Percentiles rank a stretch among this genome's conserved stretches.
Evolutionary conservation across 2,329 filamentous ascomycete genomes (phyloP).

Genomic region (Fusarium sublunatum): DNA sequence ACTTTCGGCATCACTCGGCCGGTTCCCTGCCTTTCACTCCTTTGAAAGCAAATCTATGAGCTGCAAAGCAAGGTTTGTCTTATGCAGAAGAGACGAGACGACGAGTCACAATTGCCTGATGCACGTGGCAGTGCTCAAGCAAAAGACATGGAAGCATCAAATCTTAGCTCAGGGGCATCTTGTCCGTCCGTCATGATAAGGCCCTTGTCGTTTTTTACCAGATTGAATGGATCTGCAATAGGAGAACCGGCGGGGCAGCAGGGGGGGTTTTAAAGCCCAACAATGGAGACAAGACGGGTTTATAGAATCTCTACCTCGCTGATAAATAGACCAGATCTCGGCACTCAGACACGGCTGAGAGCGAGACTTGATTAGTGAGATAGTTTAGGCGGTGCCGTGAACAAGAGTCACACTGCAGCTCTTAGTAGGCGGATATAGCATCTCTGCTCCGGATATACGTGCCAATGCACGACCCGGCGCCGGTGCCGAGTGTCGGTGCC

Average conservation of each 20-base stretch:
- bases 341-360: conserved; percentile 29
- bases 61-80: not conserved
- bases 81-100: not conserved
- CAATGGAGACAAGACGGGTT: conserved; percentile 21
- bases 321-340: conserved; percentile 28
- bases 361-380: conserved; percentile 23
- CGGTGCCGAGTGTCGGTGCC: conserved; percentile 41
- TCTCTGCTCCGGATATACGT: conserved; percentile 27
- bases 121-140: not conserved
- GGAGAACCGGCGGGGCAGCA: conserved; percentile 21
- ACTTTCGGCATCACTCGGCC: conserved; percentile 33
- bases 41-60: too few relatives aligned
- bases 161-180: conserved; percentile 19
- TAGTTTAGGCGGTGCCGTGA: not conserved
- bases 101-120: not conserved
- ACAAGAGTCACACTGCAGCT: conserved; percentile 11
- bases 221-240: conserved; percentile 23
- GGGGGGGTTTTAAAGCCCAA: conserved; percentile 34
- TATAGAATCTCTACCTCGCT: conserved; percentile 7
- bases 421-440: conserved; percentile 26
- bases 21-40: conserved; percentile 21
- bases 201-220: conserved; percentile 13
- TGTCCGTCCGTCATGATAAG: conserved; percentile 14
- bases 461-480: conserved; percentile 17
- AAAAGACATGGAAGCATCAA: not conserved